Percentiles rank a stretch among this genome's conserved stretches.
These are phyloP conservation scores for Cercospora sp. DNA, from an alignment of 2,329 filamentous ascomycete genomes.

Conservation along the genomic window DNA sequence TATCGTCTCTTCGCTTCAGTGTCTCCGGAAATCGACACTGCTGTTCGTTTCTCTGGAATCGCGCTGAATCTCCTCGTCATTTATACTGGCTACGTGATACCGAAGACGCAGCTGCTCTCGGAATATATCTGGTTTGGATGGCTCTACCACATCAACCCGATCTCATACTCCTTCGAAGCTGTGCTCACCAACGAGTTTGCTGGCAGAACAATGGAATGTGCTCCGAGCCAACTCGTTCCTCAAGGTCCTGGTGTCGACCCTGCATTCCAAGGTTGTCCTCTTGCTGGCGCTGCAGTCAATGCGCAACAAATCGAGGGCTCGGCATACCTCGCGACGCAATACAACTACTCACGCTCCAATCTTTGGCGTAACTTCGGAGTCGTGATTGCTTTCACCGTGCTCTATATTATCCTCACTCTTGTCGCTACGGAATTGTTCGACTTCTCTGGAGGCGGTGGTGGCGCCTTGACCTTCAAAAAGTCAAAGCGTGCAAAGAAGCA, in stretches of 20 bases:
- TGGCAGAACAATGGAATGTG: slow-evolving; percentile 59
- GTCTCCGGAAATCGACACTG: slow-evolving; percentile 65
- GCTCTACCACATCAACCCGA: slow-evolving; percentile 56
- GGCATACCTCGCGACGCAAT: slow-evolving; percentile 57
- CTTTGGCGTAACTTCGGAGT: slow-evolving; percentile 76
- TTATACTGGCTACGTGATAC: slow-evolving; percentile 68
- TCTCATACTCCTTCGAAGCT: slow-evolving; percentile 65
- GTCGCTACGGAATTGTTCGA: slow-evolving; percentile 68
- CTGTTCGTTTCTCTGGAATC: slow-evolving; percentile 64
- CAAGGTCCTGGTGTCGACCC: slow-evolving; percentile 58
- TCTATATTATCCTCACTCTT: slow-evolving; percentile 73
- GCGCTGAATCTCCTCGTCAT: slow-evolving; percentile 63
- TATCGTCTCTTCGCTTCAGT: slow-evolving; percentile 68
- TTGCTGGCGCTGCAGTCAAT: slow-evolving; percentile 59
- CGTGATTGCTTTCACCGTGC: slow-evolving; percentile 70
- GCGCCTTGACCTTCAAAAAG: slow-evolving; percentile 70
- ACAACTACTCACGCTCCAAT: slow-evolving; percentile 58
- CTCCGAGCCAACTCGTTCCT: slow-evolving; percentile 61
- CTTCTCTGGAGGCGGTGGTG: slow-evolving; percentile 64
- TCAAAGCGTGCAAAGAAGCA: slow-evolving; percentile 62
- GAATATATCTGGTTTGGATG: slow-evolving; percentile 68
- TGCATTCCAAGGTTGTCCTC: slow-evolving; percentile 62
- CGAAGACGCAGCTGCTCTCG: slow-evolving; percentile 59
- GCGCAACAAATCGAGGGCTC: slow-evolving; percentile 54
- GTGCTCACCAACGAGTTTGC: slow-evolving; percentile 68